A percentile compares a stretch with the other conserved stretches of the same genome.
Conservation (phyloP, 2,329 filamentous ascomycete genomes). For the Exophiala sp. region DNA sequence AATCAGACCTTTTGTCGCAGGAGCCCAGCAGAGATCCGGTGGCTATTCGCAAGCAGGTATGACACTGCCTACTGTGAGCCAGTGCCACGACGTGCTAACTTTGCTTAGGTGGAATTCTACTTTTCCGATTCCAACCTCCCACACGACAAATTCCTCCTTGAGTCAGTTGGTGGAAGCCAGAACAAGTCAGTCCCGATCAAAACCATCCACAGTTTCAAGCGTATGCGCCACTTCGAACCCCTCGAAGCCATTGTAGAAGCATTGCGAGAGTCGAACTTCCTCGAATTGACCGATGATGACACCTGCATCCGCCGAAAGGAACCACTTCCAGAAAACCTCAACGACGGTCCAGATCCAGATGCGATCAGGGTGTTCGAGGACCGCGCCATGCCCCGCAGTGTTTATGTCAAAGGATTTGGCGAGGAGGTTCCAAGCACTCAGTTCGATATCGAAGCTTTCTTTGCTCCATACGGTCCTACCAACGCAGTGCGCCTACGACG, state of each 20-base stretch:
- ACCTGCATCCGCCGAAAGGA: constrained; percentile 73
- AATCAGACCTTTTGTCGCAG: constrained; percentile 66
- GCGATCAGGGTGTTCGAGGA: constrained; percentile 57
- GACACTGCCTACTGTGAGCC: background rate
- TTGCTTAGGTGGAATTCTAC: constrained; percentile 81
- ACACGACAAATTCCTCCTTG: constrained; percentile 82
- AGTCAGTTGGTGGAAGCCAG: constrained; percentile 69
- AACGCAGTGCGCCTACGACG: constrained; percentile 86
- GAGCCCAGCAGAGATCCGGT: constrained; percentile 71
- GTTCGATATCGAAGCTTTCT: constrained; percentile 91
- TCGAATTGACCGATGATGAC: constrained; percentile 72
- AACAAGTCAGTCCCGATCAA: constrained; percentile 80
- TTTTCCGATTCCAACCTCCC: constrained; percentile 89
- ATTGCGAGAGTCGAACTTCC: constrained; percentile 69
- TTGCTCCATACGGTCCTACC: constrained; percentile 72
- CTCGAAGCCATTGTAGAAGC: constrained; percentile 80
- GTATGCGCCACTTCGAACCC: constrained; percentile 92
- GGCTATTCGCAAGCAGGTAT: constrained; percentile 78
- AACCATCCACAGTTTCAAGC: constrained; percentile 81
- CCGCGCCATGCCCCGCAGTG: constrained; percentile 66
- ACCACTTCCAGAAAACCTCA: constrained; percentile 56
- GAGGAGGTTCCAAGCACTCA: constrained; percentile 79
- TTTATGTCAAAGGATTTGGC: constrained; percentile 94
- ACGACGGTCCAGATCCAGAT: constrained; percentile 53
- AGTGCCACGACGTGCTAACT: background rate